These are phyloP conservation scores for Pestalotiopsis sp. DNA, from an alignment of 2,329 filamentous ascomycete genomes.

Conservation along the genomic window DNA sequence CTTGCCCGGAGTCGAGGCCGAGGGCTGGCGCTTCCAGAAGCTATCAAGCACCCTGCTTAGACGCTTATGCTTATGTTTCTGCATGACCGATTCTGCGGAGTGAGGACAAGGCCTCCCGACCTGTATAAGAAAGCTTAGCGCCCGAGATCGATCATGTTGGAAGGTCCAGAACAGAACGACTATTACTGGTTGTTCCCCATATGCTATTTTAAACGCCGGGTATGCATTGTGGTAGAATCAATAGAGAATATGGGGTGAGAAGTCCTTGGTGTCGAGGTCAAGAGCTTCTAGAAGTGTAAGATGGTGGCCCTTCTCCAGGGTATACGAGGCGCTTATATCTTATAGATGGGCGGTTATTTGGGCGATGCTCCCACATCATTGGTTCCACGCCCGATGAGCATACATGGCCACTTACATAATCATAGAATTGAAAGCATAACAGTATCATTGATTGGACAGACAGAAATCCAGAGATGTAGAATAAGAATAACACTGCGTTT, in stretches of 20 bases:
- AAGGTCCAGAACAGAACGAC: background rate
- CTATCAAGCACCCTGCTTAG: background rate
- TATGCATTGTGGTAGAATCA: background rate
- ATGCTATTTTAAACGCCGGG: background rate
- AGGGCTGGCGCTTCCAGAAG: background rate
- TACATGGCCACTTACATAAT: background rate
- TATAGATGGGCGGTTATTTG: constrained; percentile 4
- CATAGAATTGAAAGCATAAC: background rate
- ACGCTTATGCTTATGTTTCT: background rate
- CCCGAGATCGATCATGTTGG: background rate
- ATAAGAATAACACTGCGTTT: no score
- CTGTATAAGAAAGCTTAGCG: background rate
- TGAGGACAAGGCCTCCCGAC: background rate
- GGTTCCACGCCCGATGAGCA: background rate
- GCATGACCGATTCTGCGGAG: background rate
- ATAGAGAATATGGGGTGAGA: background rate
- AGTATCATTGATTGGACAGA: background rate
- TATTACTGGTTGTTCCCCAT: background rate
- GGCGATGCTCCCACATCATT: background rate
- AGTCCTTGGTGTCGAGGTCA: background rate
- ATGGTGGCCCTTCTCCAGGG: background rate
- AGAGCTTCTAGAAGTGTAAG: constrained; percentile 12
- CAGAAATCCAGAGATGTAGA: no score
- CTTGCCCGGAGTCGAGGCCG: background rate
- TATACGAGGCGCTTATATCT: constrained; percentile 8